Evolutionary conservation across 73 alveolate genomes (phyloP).

Genomic region (Blepharisma stoltei): DNA sequence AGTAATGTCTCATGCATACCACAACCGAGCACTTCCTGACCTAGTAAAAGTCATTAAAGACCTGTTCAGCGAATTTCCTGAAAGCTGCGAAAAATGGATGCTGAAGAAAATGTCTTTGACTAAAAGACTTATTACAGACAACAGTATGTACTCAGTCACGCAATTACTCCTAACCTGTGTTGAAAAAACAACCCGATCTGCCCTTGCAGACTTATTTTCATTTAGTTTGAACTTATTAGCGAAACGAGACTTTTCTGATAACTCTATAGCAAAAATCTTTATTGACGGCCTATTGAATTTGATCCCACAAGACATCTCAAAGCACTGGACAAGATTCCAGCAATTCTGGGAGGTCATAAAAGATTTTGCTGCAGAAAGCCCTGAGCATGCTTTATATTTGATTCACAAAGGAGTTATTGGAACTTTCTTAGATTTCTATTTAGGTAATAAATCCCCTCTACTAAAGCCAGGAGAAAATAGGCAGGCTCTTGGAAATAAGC

Average conservation of each 20-base stretch:
- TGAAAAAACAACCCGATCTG: conserved; percentile 12
- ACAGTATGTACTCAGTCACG: neutral
- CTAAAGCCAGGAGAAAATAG: conserved; percentile 21
- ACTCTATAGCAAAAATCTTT: conserved; percentile 7
- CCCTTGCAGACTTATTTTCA: conserved; percentile 18
- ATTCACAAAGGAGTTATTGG: conserved; percentile 38
- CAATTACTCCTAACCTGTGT: neutral
- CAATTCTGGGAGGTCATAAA: conserved; percentile 53
- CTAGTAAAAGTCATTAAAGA: neutral
- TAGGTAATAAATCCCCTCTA: conserved; percentile 53
- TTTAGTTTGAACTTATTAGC: neutral
- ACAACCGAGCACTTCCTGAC: conserved; percentile 17
- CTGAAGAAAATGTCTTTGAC: too few species aligned
- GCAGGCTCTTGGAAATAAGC: conserved; percentile 30
- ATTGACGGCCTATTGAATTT: neutral
- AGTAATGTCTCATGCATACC: neutral
- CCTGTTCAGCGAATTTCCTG: conserved; percentile 1
- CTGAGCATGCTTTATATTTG: conserved; percentile 27
- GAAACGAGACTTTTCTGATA: conserved; percentile 10
- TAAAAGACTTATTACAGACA: too few species aligned
- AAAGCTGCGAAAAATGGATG: neutral
- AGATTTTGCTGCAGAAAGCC: conserved; percentile 46
- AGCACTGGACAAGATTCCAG: conserved; percentile 74
- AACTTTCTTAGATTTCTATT: conserved; percentile 50
- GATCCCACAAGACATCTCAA: conserved; percentile 51